Conservation (phyloP, 805 yeast species). For the Clavispora asparagi region DNA sequence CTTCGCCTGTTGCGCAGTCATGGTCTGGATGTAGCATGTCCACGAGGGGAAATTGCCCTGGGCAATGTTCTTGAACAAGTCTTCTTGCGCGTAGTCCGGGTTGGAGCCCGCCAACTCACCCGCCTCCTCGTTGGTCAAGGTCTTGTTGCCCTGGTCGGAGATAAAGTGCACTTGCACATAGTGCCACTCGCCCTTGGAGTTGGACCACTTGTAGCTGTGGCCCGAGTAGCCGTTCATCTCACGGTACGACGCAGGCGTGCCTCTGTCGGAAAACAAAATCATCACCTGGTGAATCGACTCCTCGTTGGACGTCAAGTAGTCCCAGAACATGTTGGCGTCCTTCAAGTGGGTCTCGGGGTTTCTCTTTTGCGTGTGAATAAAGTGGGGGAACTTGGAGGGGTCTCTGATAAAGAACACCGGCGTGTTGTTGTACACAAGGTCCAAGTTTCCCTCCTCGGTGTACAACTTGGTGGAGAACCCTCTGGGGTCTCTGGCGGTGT, state of each 20-base stretch:
- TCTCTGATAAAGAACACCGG: conserved; percentile 84
- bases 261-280: conserved; percentile 73
- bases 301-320: conserved; percentile 66
- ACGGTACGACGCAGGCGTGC: conserved; percentile 72
- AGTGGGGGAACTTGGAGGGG: conserved; percentile 80
- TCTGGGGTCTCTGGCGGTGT: conserved; percentile 83
- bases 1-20: conserved; percentile 80
- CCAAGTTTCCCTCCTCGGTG: conserved; percentile 81
- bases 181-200: conserved; percentile 67
- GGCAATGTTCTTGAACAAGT: conserved; percentile 73
- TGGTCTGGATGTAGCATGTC: conserved; percentile 80
- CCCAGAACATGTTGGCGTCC: conserved; percentile 84
- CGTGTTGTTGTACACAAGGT: conserved; percentile 81
- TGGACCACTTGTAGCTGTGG: conserved; percentile 78
- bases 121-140: conserved; percentile 61
- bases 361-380: conserved; percentile 86
- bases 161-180: conserved; percentile 76
- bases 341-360: conserved; percentile 74
- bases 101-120: conserved; percentile 63
- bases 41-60: conserved; percentile 76
- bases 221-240: conserved; percentile 84
- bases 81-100: conserved; percentile 80
- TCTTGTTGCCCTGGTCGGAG: conserved; percentile 57
- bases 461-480: conserved; percentile 78
- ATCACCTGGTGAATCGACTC: conserved; percentile 74